Evolutionary conservation across 305 asterid genomes (phyloP).

Genomic region (Fraxinus dipetala): DNA sequence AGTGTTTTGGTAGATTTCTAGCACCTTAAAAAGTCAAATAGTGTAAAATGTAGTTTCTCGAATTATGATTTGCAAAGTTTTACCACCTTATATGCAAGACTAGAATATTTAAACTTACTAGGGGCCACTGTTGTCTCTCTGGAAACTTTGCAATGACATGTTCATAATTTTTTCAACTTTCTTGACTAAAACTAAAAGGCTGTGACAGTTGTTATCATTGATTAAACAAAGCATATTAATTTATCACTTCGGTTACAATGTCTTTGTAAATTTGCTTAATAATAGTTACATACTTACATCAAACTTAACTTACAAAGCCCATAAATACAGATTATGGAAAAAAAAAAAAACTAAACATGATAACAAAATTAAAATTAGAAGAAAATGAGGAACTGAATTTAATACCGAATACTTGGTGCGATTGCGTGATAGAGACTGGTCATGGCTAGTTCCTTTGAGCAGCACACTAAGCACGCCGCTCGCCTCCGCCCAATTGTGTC

Average conservation of each 20-base stretch:
- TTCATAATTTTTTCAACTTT: background rate
- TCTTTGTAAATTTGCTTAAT: background rate
- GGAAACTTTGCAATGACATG: background rate
- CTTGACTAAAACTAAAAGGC: background rate
- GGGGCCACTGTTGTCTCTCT: background rate
- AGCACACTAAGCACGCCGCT: conserved; percentile 70
- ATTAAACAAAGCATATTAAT: background rate
- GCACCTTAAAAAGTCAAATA: background rate
- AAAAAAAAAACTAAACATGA: background rate
- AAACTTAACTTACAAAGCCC: background rate
- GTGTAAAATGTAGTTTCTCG: background rate
- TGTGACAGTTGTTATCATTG: background rate
- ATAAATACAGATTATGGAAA: background rate
- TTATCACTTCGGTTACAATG: background rate
- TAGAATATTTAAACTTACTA: background rate
- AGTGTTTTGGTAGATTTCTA: background rate
- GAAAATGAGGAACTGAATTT: background rate
- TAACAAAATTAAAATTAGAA: background rate
- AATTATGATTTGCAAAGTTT: background rate
- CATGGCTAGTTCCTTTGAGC: conserved; percentile 50
- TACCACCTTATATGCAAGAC: background rate
- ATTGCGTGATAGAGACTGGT: conserved; percentile 41
- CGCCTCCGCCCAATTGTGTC: conserved; percentile 67
- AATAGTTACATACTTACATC: background rate
- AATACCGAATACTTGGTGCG: conserved; percentile 69